Evolutionary conservation across 805 yeast genomes (phyloP).

Genomic region (Candida morakotiae): DNA sequence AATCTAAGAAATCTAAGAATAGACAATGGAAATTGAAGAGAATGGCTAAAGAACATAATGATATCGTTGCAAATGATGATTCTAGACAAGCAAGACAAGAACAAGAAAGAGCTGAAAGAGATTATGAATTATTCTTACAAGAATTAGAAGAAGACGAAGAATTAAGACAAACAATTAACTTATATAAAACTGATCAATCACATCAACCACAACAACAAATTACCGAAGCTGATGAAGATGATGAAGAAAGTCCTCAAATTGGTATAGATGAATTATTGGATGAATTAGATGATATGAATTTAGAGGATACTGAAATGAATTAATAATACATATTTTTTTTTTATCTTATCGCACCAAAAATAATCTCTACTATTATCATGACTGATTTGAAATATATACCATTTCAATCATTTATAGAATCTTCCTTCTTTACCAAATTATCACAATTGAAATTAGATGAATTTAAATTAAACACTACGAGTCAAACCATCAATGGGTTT

Average conservation of each 20-base stretch:
- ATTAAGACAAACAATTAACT: conserved; percentile 82
- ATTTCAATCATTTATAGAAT: conserved; percentile 72
- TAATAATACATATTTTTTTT: background rate
- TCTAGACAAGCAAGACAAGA: conserved; percentile 80
- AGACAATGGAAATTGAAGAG: conserved; percentile 91
- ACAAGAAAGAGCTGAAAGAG: conserved; percentile 87
- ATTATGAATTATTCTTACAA: conserved; percentile 92
- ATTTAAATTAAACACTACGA: conserved; percentile 56
- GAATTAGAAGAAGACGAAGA: conserved; percentile 97
- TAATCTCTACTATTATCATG: too few species aligned
- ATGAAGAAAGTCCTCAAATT: conserved; percentile 83
- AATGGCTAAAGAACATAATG: conserved; percentile 95
- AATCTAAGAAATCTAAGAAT: conserved; percentile 67
- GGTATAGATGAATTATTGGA: conserved; percentile 90
- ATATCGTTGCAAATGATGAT: conserved; percentile 70
- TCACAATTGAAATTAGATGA: conserved; percentile 71
- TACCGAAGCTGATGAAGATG: conserved; percentile 40
- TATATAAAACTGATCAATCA: conserved; percentile 64
- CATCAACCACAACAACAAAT: conserved; percentile 14
- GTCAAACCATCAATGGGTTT: conserved; percentile 42
- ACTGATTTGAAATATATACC: conserved; percentile 26
- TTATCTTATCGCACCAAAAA: background rate
- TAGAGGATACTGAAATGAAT: conserved; percentile 49
- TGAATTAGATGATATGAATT: conserved; percentile 89
- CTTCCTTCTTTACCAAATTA: conserved; percentile 78